Conservation (phyloP, 257 asterid species). For the Henckelia pumila region DNA sequence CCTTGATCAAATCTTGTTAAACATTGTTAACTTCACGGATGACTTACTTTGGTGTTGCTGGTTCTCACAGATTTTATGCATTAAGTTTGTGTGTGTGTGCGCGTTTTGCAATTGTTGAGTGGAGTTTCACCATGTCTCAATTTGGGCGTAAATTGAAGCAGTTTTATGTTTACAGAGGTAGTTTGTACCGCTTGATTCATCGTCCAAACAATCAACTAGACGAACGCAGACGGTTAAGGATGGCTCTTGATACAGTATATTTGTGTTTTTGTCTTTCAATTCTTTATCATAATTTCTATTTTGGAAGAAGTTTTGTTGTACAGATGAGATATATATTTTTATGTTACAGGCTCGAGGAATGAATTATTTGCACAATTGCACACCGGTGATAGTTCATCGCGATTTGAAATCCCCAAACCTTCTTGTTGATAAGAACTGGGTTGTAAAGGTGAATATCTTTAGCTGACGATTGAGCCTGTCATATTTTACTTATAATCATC, state of each 20-base stretch:
- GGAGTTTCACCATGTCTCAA: constrained; percentile 7
- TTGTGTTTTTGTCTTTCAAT: constrained; percentile 20
- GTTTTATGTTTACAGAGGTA: constrained; percentile 65
- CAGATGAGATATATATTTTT: constrained; percentile 21
- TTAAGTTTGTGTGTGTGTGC: constrained; percentile 8
- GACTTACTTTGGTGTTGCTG: background rate
- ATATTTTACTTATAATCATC: constrained; percentile 22
- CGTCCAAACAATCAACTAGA: constrained; percentile 92
- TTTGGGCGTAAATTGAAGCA: constrained; percentile 25
- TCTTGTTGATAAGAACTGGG: constrained; percentile 97
- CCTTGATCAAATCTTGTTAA: background rate
- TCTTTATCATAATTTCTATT: constrained; percentile 20
- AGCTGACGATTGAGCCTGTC: constrained; percentile 22
- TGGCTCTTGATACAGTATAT: constrained; percentile 97
- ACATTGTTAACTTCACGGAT: background rate
- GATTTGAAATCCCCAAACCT: constrained; percentile 97
- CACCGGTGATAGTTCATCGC: constrained; percentile 90
- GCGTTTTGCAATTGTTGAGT: constrained; percentile 3
- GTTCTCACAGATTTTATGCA: background rate
- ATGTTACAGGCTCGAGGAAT: constrained; percentile 84
- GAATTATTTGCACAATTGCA: constrained; percentile 93
- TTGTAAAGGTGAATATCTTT: constrained; percentile 69
- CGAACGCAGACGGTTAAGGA: constrained; percentile 84
- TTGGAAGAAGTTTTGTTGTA: constrained; percentile 16
- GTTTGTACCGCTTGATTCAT: constrained; percentile 87